Conservation (phyloP, 176 grass and related monocot species). For the Carex cristatella region DNA sequence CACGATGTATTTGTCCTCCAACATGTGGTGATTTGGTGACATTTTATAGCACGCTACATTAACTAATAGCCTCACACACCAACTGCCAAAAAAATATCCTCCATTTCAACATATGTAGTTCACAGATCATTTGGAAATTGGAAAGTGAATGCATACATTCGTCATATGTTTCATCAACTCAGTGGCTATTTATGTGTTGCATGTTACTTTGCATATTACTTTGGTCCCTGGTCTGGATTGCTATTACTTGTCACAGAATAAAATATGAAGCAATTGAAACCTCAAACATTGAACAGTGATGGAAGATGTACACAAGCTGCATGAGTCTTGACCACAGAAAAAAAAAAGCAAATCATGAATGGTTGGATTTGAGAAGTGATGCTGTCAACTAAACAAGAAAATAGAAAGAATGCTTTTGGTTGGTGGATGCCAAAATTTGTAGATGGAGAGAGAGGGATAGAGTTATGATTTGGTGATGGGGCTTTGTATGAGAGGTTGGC, state of each 20-base stretch:
- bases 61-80: not conserved
- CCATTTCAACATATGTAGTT: slow-evolving; percentile 11
- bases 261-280: not conserved
- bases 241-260: not conserved
- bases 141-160: not conserved
- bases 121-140: not conserved
- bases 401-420: slow-evolving; percentile 12
- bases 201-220: not conserved
- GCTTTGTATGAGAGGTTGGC: not conserved
- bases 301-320: not conserved
- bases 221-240: not conserved
- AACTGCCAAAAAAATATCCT: slow-evolving; percentile 23
- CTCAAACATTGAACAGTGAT: not conserved
- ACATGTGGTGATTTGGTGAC: slow-evolving; percentile 5
- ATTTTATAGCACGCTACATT: not conserved
- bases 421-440: slow-evolving; percentile 17
- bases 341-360: not conserved
- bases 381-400: not conserved
- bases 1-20: not conserved
- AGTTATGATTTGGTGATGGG: not conserved
- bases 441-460: not conserved
- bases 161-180: not conserved
- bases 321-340: not conserved
- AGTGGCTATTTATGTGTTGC: not conserved
- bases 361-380: slow-evolving; percentile 12